These are phyloP conservation scores for Amaranthus cruentus DNA, from an alignment of 148 eudicot genomes.

Conservation along the genomic window DNA sequence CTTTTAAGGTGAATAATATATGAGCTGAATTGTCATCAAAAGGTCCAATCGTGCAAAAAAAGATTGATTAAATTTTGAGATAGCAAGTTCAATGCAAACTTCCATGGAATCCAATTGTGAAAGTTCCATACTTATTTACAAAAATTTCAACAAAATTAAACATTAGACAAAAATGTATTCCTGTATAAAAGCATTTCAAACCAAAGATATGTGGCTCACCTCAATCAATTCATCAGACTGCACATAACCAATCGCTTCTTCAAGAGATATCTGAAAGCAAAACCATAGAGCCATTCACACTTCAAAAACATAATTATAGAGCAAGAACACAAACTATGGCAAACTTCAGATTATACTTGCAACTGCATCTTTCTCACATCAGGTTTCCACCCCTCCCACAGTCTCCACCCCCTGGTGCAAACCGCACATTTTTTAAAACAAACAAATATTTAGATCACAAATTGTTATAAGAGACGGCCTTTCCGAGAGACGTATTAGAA, in stretches of 20 bases:
- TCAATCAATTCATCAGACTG: slow-evolving; percentile 95
- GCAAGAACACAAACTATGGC: background rate
- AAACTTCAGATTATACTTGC: background rate
- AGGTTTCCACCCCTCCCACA: background rate
- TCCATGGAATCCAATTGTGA: too few relatives aligned
- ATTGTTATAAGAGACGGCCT: too few relatives aligned
- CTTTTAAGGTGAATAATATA: too few relatives aligned
- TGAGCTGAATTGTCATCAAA: too few relatives aligned
- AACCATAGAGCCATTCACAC: background rate
- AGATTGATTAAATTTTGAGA: too few relatives aligned
- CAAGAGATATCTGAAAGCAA: slow-evolving; percentile 71
- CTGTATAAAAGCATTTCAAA: background rate
- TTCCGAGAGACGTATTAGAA: too few relatives aligned
- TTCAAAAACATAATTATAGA: background rate
- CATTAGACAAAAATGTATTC: background rate
- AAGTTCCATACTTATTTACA: background rate
- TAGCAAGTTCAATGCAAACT: too few relatives aligned
- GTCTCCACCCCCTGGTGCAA: background rate
- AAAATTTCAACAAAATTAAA: background rate
- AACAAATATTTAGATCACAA: too few relatives aligned
- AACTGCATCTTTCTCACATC: background rate
- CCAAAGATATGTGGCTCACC: slow-evolving; percentile 36
- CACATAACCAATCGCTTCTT: slow-evolving; percentile 97
- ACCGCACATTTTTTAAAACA: background rate
- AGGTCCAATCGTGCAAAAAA: too few relatives aligned